Conservation (phyloP, 2,329 filamentous ascomycete genomes). For the Drechslerella dactyloides region DNA sequence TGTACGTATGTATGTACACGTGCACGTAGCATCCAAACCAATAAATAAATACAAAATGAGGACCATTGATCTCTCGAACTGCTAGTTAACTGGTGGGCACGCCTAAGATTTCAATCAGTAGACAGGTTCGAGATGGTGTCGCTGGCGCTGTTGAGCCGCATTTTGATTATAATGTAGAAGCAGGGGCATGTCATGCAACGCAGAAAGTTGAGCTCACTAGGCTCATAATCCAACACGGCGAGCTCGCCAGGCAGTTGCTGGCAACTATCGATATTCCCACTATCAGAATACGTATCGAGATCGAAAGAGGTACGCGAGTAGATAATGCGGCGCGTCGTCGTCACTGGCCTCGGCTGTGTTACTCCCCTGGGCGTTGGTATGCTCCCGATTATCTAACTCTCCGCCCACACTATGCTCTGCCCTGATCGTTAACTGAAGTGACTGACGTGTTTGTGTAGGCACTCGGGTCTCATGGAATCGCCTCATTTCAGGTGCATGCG, state of each 20-base stretch:
- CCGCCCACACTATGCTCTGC: background rate
- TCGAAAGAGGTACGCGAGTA: background rate
- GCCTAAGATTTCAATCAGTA: no score
- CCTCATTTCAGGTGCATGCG: slow-evolving; percentile 78
- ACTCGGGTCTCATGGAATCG: slow-evolving; percentile 78
- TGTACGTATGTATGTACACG: no score
- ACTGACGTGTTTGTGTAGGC: slow-evolving; percentile 59
- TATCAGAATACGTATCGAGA: slow-evolving; percentile 51
- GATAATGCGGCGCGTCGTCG: slow-evolving; percentile 74
- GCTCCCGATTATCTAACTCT: slow-evolving; percentile 46
- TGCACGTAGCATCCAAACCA: no score
- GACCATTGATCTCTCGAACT: no score
- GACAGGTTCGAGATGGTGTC: no score
- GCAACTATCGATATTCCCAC: no score
- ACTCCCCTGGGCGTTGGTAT: slow-evolving; percentile 80
- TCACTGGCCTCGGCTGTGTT: slow-evolving; percentile 81
- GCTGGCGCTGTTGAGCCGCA: no score
- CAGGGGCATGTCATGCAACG: slow-evolving; percentile 51
- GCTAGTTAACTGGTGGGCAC: no score
- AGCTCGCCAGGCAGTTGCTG: no score
- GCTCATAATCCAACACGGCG: slow-evolving; percentile 41
- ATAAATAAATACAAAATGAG: no score
- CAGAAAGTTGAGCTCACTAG: slow-evolving; percentile 21
- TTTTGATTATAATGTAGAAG: no score
- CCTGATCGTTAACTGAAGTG: background rate